A percentile compares a stretch with the other conserved stretches of the same genome.
These are phyloP conservation scores for Grosmannia clavigera DNA, from an alignment of 2,329 filamentous ascomycete genomes.

Conservation along the genomic window DNA sequence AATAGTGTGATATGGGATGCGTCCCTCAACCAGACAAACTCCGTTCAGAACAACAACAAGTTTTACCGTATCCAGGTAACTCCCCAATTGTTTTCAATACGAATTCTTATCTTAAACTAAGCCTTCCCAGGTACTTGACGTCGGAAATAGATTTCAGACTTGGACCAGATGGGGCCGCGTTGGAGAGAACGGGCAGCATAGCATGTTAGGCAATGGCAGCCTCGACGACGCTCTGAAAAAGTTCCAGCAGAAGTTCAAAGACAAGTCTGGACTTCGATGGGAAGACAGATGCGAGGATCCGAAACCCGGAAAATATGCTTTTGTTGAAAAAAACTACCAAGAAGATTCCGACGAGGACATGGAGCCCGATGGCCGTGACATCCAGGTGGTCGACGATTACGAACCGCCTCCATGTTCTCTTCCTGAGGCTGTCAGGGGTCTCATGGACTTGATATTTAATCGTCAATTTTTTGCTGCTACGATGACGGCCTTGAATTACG, in stretches of 20 bases:
- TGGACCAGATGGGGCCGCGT: slow-evolving; percentile 81
- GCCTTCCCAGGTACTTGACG: slow-evolving; percentile 26
- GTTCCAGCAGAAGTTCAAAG: slow-evolving; percentile 50
- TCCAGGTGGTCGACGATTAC: slow-evolving; percentile 9
- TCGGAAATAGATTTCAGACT: slow-evolving; percentile 34
- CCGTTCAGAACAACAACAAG: slow-evolving; percentile 65
- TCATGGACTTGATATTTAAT: slow-evolving; percentile 80
- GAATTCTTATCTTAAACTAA: slow-evolving; percentile 1
- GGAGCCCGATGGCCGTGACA: slow-evolving; percentile 27
- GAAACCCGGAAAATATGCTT: slow-evolving; percentile 61
- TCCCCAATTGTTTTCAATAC: not conserved
- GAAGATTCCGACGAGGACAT: slow-evolving; percentile 48
- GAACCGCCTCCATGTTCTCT: slow-evolving; percentile 43
- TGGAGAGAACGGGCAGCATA: slow-evolving; percentile 42
- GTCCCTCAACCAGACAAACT: slow-evolving; percentile 66
- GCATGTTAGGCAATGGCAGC: slow-evolving; percentile 27
- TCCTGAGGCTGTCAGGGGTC: slow-evolving; percentile 44
- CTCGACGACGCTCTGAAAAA: slow-evolving; percentile 31
- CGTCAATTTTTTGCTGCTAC: slow-evolving; percentile 54
- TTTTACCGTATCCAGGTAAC: slow-evolving; percentile 62
- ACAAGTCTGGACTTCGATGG: slow-evolving; percentile 48
- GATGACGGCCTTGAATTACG: slow-evolving; percentile 58
- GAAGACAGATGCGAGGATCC: slow-evolving; percentile 39
- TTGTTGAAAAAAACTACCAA: slow-evolving; percentile 67
- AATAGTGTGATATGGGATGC: slow-evolving; percentile 63